Base-by-base conservation (phyloP, 495 filamentous ascomycete genomes). In the Penicillium roqueforti region DNA sequence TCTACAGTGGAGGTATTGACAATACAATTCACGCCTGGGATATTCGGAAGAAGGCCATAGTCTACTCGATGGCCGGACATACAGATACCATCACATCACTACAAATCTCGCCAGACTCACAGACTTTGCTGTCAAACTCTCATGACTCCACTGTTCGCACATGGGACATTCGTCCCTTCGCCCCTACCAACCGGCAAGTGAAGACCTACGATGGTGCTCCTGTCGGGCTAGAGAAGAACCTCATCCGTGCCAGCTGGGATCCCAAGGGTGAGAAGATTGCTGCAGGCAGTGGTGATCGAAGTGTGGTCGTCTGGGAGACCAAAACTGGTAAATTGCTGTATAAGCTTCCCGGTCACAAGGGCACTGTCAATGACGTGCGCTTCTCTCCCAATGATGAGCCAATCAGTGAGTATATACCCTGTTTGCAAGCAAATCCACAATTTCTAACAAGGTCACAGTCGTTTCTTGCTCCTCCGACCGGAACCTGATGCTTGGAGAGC, bases 1-100 rank as follows among this genome's bases (percentile, higher is more conserved):
- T 99, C 6, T 99, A 91, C 68, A 91, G 87, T 16, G 93, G 93
- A 32, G 88, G 91, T 9, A 97, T 99, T 51, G 93, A 97, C 68
- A 96, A 97, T 59, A 91, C 95, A 53, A 95, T 99, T 66, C 91
- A 95, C 65, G 89, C 93, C 6, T 99, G 92, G 90, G 95, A 99
- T 72, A 69, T 97, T 54, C 84, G 95, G 57, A 97, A 96, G 73
- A 89, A 92, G 66, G 83, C 83, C 0, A 81, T 96, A 1, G 83
- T 87, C 8, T 96, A 96, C 65, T 84, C 88, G 3, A 86, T 99
- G 81, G 60, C 87, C 8, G 93, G 95, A 2, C 93, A 99, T 65
- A 86, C 80, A 28, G 93, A 99, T 61, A 97, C 92, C 1, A 77
- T 99, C 54, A 95, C 92, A 3, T 93, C 92, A 26, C 79, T 99